Percentiles rank a stretch among this genome's conserved stretches.
Conservation (phyloP, 129 eudicot species). For the Logfia minima region DNA sequence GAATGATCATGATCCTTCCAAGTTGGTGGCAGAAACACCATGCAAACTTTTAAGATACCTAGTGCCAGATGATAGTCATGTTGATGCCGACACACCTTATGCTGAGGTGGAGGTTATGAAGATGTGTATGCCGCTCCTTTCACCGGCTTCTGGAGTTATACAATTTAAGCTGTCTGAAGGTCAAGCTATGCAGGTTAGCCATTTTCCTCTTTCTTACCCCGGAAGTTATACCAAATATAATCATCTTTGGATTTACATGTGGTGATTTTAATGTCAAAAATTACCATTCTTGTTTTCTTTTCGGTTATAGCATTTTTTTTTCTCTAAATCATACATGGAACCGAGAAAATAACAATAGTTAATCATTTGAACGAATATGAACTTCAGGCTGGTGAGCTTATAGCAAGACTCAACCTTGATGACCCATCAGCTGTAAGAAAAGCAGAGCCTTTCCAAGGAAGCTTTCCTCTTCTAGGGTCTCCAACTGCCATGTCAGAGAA, state of each 20-base stretch:
- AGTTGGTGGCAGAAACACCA: constrained; percentile 92
- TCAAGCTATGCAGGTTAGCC: constrained; percentile 96
- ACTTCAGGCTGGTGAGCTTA: constrained; percentile 85
- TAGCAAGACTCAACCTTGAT: constrained; percentile 91
- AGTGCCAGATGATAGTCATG: constrained; percentile 78
- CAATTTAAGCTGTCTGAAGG: constrained; percentile 91
- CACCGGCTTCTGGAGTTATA: constrained; percentile 88
- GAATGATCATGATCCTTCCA: constrained; percentile 99
- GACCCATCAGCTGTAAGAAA: constrained; percentile 99
- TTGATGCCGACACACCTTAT: constrained; percentile 93
- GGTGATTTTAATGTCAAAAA: no score
- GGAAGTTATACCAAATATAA: no score
- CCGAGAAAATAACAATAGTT: neutral
- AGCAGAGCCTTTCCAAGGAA: constrained; percentile 91
- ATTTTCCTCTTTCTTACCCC: neutral
- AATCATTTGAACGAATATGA: neutral
- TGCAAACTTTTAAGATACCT: constrained; percentile 92
- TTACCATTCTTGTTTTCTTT: neutral
- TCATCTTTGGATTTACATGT: no score
- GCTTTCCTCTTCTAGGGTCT: constrained; percentile 80
- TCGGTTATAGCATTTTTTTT: neutral
- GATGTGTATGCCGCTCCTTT: constrained; percentile 99
- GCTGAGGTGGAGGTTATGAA: constrained; percentile 99
- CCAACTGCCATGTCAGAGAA: constrained; percentile 96
- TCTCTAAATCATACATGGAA: constrained; percentile 1